Base-by-base conservation (phyloP, 768 basidiomycete genomes). In the Coprinopsis strossmayeri region DNA sequence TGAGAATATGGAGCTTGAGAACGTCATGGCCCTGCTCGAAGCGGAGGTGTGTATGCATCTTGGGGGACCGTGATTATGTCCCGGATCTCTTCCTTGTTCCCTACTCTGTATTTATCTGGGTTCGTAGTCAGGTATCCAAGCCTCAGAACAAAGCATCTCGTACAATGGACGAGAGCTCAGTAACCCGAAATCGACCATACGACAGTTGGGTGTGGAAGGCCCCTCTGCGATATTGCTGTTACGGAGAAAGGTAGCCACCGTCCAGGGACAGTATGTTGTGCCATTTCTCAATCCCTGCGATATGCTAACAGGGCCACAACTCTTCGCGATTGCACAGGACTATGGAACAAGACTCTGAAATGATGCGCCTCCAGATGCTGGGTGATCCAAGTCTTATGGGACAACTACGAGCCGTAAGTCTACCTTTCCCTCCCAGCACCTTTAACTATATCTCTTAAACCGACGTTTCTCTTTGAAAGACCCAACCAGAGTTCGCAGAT, bases 1-100 rank as follows among this genome's bases (percentile, higher is more conserved):
- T 67, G 78, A 89, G 1, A 77, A 75, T 46, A 93, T 97, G 88
- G 83, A 90, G 64, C 78, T 98, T 24, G 88, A 91, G 71, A 87
- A 94, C 63, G 83, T 97, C 30, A 86, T 87, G 78, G 95, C 91
- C 11, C 72, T 97, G 46, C 74, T 96, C n/a, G 92, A 96, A 66
- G 94, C 86, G 0, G 94, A 97, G 80, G 95, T 92, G 62, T 63
- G 83, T 62, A n/a, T 35, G 25, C 10, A 34, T n/a, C n/a, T n/a
- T n/a, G n/a, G n/a, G 44, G 17, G 24, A 17, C 27, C 46, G 45
- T 46, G 42, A 10, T 21, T 5, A 13, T 7, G 37, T 17, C 25
- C 30, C 20, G 37, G 15, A 34, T 26, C 34, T 40, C 21, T 15
- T 13, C 18, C 49, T 15, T 15, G 26, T 40, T n/a, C n/a, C n/a